These are phyloP conservation scores for Aquilaria yunnanensis DNA, from an alignment of 345 rosid species.

Conservation along the genomic window DNA sequence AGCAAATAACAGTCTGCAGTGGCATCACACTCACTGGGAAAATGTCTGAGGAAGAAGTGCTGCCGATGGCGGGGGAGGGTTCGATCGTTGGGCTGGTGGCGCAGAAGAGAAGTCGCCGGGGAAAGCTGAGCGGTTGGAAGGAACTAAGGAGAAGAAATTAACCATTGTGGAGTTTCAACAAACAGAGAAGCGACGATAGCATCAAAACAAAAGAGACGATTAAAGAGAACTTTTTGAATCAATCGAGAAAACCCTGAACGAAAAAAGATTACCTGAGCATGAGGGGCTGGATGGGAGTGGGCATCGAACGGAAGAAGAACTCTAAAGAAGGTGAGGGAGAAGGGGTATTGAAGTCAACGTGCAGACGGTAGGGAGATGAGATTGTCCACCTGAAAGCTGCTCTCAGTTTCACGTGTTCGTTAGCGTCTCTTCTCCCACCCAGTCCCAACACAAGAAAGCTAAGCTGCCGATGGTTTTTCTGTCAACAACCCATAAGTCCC, in stretches of 20 bases:
- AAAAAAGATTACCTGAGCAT: background rate
- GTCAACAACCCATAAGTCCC: no score
- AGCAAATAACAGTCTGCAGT: no score
- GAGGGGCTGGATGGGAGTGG: background rate
- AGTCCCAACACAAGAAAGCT: no score
- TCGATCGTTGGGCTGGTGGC: no score
- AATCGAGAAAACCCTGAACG: background rate
- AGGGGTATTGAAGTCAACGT: constrained; percentile 10
- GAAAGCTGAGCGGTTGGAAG: no score
- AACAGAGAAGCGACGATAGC: background rate
- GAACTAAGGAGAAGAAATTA: no score
- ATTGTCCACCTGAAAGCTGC: constrained; percentile 5
- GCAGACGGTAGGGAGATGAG: background rate
- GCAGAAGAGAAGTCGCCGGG: no score
- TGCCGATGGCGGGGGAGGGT: no score
- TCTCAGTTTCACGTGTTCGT: constrained; percentile 9
- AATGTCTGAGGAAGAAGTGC: no score
- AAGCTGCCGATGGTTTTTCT: no score
- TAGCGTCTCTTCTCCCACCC: background rate
- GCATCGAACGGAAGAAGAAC: constrained; percentile 5
- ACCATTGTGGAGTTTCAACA: background rate
- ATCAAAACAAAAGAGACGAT: background rate
- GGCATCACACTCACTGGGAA: no score
- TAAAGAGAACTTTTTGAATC: background rate
- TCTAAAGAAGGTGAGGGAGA: constrained; percentile 1